A percentile compares a stretch with the other conserved stretches of the same genome.
phyloP scores from a whole-genome alignment of 2,329 filamentous ascomycete genomes.

The Aspergillus tanneri region DNA sequence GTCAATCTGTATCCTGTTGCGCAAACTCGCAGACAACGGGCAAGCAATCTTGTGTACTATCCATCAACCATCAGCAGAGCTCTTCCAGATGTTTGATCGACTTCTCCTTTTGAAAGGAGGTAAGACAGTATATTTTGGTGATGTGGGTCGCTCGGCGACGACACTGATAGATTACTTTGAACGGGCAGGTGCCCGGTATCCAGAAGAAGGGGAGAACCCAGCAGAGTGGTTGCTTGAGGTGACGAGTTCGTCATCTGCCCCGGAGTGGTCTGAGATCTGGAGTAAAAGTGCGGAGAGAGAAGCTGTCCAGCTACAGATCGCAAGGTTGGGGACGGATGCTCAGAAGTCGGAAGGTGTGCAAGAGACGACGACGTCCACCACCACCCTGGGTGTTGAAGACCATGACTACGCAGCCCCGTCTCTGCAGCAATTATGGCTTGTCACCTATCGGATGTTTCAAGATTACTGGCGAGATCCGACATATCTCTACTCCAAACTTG shows the following conservation, averaged over 20 bases:
- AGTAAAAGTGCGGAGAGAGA: conserved; percentile 57
- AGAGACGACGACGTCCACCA: conserved; percentile 29
- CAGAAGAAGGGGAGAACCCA: conserved; percentile 64
- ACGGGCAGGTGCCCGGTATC: conserved; percentile 60
- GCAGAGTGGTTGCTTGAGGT: conserved; percentile 71
- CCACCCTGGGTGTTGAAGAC: conserved; percentile 56
- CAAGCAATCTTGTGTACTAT: conserved; percentile 95
- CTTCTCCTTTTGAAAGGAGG: conserved; percentile 65
- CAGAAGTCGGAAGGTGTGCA: conserved; percentile 35
- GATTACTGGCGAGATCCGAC: conserved; percentile 89
- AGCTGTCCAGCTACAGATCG: conserved; percentile 57
- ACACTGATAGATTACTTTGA: conserved; percentile 65
- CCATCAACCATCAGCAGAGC: conserved; percentile 91
- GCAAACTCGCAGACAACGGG: conserved; percentile 84
- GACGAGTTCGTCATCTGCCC: conserved; percentile 57
- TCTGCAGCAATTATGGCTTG: conserved; percentile 62
- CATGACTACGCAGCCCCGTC: conserved; percentile 81
- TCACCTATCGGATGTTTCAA: conserved; percentile 75
- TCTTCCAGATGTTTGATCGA: conserved; percentile 80
- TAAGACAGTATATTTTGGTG: conserved; percentile 67
- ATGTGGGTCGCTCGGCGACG: conserved; percentile 60
- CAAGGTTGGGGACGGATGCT: conserved; percentile 47
- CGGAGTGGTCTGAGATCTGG: conserved; percentile 66
- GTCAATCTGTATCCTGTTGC: conserved; percentile 80
- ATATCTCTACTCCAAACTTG: conserved; percentile 82